Base-by-base conservation (phyloP, 768 basidiomycete genomes). In the Pleurotus salmoneostramineus region DNA sequence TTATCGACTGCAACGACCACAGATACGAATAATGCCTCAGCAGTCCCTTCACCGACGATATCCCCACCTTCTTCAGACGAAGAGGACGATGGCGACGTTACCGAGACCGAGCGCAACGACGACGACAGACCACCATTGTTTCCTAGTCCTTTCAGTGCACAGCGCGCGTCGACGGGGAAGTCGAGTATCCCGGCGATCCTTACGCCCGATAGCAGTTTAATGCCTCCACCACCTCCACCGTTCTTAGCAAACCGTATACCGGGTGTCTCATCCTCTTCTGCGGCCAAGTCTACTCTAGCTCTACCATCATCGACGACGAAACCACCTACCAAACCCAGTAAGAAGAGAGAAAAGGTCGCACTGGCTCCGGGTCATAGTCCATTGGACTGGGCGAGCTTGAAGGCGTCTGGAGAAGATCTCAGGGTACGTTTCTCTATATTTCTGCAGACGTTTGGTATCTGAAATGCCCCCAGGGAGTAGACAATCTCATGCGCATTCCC, bases 381-480 rank as follows among this genome's bases (percentile, higher is more conserved):
- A 7, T 71, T 99, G 32, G 97, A 99, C 71, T 99, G 96, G 96
- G 95, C 93, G 1, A 84, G 80, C 47, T 72, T 97, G 58, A 95
- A 95, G 70, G 74, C 83, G 3, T 93, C 88, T 4, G 95, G 95
- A 1, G 66, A 74, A 56, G 87, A 97, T 77, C 71, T 98, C 5
- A 74, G 91, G 55, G 93, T 95, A 64, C 57, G 82, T 72, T 17
- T 50, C 44, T 40, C 55, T 21, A 59, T 50, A 54, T n/a, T 45
- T 35, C n/a, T 42, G 8, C 33, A 44, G 40, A 48, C 44, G 21
- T 27, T 27, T 27, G 21, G 21, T 27, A 27, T 27, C 21, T 27
- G 21, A 27, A 27, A 27, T 27, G 21, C 2, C 21, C 3, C 21
- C 68, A 94, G 92, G 91, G 93, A 11, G 84, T 89, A 4, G 84